Conservation (phyloP, 352 stramenopile species). For the Phytophthora constricta region DNA sequence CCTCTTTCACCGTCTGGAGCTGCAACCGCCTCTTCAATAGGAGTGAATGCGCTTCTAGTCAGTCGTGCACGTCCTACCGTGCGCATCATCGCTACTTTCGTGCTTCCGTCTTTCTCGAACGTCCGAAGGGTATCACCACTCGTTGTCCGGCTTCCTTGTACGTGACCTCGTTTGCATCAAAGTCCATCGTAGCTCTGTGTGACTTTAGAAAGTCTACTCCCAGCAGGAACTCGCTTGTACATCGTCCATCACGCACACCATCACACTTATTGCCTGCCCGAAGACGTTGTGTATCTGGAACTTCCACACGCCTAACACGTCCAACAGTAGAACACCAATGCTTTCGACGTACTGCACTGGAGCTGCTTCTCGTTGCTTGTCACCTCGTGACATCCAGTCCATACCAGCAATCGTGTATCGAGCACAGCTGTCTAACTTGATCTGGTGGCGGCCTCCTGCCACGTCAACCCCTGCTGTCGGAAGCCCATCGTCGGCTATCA, state of each 20-base stretch:
- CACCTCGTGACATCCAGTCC: background rate
- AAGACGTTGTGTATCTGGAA: background rate
- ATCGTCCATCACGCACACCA: background rate
- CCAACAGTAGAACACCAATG: background rate
- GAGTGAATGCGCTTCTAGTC: background rate
- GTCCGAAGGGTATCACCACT: conserved; percentile 2
- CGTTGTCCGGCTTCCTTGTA: background rate
- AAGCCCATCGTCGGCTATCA: background rate
- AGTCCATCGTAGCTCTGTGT: conserved; percentile 1
- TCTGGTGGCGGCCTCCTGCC: background rate
- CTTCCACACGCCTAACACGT: background rate
- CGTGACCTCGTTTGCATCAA: background rate
- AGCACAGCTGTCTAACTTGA: background rate
- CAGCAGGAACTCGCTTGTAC: background rate
- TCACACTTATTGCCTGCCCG: background rate
- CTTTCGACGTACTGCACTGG: background rate
- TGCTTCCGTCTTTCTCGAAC: background rate
- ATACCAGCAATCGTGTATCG: background rate
- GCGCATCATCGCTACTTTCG: background rate
- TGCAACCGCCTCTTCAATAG: background rate
- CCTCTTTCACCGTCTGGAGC: background rate
- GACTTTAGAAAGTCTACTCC: background rate
- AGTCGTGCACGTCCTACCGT: background rate
- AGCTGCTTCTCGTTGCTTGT: background rate
- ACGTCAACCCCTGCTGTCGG: background rate